Conservation (phyloP, 345 rosid species). For the Populus alba region DNA sequence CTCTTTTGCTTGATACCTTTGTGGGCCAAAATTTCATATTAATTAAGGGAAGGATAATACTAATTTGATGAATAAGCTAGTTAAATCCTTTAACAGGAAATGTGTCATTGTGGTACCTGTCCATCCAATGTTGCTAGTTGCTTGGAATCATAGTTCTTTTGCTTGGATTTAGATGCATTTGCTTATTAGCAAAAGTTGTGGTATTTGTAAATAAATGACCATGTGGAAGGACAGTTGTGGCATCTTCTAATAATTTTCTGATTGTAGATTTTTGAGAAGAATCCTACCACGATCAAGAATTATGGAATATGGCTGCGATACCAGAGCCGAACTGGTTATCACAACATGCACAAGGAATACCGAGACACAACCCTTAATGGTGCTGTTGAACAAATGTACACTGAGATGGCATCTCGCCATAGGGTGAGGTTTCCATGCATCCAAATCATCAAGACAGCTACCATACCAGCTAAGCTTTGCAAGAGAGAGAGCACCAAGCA, state of each 20-base stretch:
- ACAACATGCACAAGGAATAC: conserved; percentile 70
- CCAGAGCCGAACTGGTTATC: conserved; percentile 62
- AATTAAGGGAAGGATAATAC: background rate
- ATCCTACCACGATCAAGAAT: conserved; percentile 57
- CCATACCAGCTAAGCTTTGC: conserved; percentile 60
- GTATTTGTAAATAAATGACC: too few relatives aligned
- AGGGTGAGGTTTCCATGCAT: conserved; percentile 65
- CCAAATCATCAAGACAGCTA: conserved; percentile 67
- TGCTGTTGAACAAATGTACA: conserved; percentile 69
- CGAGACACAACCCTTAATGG: conserved; percentile 59
- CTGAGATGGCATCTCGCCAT: conserved; percentile 65
- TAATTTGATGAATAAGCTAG: background rate
- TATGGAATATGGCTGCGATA: conserved; percentile 59
- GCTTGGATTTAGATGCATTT: background rate
- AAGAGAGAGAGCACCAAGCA: conserved; percentile 66
- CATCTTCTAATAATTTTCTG: background rate
- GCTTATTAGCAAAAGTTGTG: too few relatives aligned
- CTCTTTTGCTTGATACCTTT: too few relatives aligned
- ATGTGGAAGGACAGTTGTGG: too few relatives aligned
- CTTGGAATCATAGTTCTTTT: background rate
- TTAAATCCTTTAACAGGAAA: background rate
- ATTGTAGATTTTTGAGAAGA: conserved; percentile 57
- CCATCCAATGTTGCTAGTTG: background rate
- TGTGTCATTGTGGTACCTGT: background rate
- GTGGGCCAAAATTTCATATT: too few relatives aligned